Evolutionary conservation across 2,329 filamentous ascomycete species (phyloP).

Genomic region (Aspergillus quadrilineatus): DNA sequence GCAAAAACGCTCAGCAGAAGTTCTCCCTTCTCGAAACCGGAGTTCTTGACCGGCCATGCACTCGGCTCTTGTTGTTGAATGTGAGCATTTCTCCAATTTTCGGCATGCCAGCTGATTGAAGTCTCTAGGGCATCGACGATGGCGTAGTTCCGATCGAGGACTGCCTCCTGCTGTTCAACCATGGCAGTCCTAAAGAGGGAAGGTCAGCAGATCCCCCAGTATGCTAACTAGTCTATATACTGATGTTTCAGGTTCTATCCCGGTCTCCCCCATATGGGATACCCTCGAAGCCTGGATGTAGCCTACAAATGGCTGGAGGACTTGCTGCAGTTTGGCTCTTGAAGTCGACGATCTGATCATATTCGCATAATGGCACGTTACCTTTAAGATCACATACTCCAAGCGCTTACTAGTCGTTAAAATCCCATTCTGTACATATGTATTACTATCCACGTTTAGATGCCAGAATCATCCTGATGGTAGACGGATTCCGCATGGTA

Average conservation of each 20-base stretch:
- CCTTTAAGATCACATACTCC: too few species aligned
- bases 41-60: conserved; percentile 56
- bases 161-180: conserved; percentile 62
- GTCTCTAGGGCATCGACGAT: conserved; percentile 57
- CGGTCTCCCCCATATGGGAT: conserved; percentile 65
- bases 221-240: too few species aligned
- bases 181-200: conserved; percentile 65
- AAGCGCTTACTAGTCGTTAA: background rate
- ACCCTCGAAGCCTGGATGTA: conserved; percentile 50
- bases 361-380: too few species aligned
- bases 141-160: conserved; percentile 69
- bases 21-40: conserved; percentile 63
- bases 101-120: conserved; percentile 1
- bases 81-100: conserved; percentile 34
- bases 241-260: conserved; percentile 51
- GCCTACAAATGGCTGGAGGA: conserved; percentile 41
- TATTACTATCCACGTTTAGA: background rate
- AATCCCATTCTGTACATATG: background rate
- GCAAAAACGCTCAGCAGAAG: conserved; percentile 55
- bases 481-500: background rate
- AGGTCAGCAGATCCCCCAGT: conserved; percentile 38
- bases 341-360: background rate
- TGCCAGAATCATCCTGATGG: conserved; percentile 1
- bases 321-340: conserved; percentile 13
- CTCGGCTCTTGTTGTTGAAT: conserved; percentile 61